Conservation (phyloP, 2,329 filamentous ascomycete genomes). For the Tolypocladium inflatum region DNA sequence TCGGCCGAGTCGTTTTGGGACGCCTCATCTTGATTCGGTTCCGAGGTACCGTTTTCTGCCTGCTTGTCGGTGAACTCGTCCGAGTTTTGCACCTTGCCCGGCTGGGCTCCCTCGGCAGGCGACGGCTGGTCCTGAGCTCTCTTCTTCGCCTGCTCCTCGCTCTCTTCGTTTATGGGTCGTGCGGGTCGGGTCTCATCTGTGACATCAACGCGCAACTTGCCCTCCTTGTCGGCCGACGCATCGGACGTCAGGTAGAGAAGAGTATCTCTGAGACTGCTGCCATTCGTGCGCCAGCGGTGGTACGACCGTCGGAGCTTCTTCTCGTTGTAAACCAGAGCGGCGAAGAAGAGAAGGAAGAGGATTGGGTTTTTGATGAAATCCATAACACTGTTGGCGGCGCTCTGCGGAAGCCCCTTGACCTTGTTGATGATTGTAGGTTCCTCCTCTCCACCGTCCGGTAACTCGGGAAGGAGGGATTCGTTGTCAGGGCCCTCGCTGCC, state of each 20-base stretch:
- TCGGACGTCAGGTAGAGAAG: constrained; percentile 7
- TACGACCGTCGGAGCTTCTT: constrained; percentile 34
- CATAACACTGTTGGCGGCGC: constrained; percentile 37
- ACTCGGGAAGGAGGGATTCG: constrained; percentile 20
- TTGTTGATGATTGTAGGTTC: constrained; percentile 37
- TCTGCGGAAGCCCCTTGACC: constrained; percentile 39
- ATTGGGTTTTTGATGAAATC: constrained; percentile 49
- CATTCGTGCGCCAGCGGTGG: constrained; percentile 20
- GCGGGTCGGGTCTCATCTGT: background rate
- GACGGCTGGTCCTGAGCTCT: background rate
- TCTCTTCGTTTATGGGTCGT: background rate
- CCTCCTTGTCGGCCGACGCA: background rate
- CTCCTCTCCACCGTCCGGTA: constrained; percentile 17
- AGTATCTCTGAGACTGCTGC: constrained; percentile 18
- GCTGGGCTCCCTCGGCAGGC: background rate
- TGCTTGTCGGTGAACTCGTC: background rate
- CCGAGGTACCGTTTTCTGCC: background rate
- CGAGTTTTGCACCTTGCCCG: background rate
- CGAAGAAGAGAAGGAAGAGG: constrained; percentile 35
- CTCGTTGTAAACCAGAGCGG: constrained; percentile 32
- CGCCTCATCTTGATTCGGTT: background rate
- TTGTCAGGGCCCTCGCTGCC: constrained; percentile 21
- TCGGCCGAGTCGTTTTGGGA: background rate
- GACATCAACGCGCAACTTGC: background rate
- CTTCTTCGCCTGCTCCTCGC: background rate